These are phyloP conservation scores for Cytospora paraplurivora DNA, from an alignment of 2,329 filamentous ascomycete species.

Conservation along the genomic window DNA sequence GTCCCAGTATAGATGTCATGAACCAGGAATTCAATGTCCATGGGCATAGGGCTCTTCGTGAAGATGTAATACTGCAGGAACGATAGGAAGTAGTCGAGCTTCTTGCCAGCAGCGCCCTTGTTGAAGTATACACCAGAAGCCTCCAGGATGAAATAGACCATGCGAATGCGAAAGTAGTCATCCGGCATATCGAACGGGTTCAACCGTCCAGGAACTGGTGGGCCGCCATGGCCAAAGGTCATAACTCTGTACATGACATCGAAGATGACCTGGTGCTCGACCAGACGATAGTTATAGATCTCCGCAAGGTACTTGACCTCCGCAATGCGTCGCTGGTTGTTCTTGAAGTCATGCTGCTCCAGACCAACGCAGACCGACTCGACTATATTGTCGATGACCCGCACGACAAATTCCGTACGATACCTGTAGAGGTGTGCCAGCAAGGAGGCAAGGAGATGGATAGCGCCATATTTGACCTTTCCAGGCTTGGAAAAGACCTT, in stretches of 20 bases:
- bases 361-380: slow-evolving; percentile 87
- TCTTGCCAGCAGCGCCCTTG: slow-evolving; percentile 90
- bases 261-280: slow-evolving; percentile 94
- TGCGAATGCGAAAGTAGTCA: slow-evolving; percentile 92
- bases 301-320: slow-evolving; percentile 97
- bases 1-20: slow-evolving; percentile 87
- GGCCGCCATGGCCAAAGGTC: slow-evolving; percentile 87
- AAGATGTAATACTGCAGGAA: slow-evolving; percentile 97
- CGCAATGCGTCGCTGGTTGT: slow-evolving; percentile 90
- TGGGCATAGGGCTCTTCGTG: slow-evolving; percentile 84
- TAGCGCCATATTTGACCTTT: slow-evolving; percentile 97
- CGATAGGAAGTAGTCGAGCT: slow-evolving; percentile 93
- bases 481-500: slow-evolving; percentile 95
- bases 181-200: slow-evolving; percentile 85
- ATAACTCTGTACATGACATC: slow-evolving; percentile 93
- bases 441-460: slow-evolving; percentile 89
- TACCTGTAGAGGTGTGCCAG: slow-evolving; percentile 88
- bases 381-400: slow-evolving; percentile 87
- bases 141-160: slow-evolving; percentile 87
- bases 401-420: slow-evolving; percentile 86
- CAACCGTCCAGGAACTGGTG: slow-evolving; percentile 74
- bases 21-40: slow-evolving; percentile 97
- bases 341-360: slow-evolving; percentile 96
- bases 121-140: slow-evolving; percentile 97
- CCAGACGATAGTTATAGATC: slow-evolving; percentile 95